Evolutionary conservation across 2,329 filamentous ascomycete genomes (phyloP).

Genomic region (Triangularia verruculosa): DNA sequence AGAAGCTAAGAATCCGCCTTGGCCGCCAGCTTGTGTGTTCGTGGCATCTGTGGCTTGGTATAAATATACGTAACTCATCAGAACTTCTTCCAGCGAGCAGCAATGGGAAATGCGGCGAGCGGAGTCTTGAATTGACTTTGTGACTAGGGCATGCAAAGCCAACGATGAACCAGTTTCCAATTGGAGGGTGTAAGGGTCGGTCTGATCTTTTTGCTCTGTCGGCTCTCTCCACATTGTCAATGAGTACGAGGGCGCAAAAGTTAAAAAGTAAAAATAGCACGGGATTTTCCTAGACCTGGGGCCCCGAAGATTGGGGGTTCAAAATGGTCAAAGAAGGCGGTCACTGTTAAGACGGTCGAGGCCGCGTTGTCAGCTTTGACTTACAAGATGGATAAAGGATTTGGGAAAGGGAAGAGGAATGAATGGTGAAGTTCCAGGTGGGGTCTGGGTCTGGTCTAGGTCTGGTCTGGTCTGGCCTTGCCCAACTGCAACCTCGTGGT

Average conservation of each 20-base stretch:
- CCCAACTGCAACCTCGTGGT: background rate
- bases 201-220: background rate
- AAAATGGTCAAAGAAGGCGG: background rate
- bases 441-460: background rate
- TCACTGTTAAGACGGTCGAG: background rate
- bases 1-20: background rate
- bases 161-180: background rate
- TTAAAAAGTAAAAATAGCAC: background rate
- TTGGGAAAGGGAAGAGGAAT: background rate
- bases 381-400: background rate
- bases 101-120: background rate
- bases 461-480: background rate
- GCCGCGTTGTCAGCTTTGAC: background rate
- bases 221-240: background rate
- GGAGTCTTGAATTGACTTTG: background rate
- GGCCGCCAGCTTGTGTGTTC: background rate
- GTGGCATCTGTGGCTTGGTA: background rate
- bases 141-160: background rate
- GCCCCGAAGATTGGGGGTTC: background rate
- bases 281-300: background rate
- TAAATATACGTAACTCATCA: too few species aligned
- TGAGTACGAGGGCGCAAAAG: background rate
- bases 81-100: too few species aligned
- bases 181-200: background rate
- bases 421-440: background rate